These are phyloP conservation scores for Auxenochlorella pyrenoidosa DNA, from an alignment of 139 green algal species.

Conservation along the genomic window DNA sequence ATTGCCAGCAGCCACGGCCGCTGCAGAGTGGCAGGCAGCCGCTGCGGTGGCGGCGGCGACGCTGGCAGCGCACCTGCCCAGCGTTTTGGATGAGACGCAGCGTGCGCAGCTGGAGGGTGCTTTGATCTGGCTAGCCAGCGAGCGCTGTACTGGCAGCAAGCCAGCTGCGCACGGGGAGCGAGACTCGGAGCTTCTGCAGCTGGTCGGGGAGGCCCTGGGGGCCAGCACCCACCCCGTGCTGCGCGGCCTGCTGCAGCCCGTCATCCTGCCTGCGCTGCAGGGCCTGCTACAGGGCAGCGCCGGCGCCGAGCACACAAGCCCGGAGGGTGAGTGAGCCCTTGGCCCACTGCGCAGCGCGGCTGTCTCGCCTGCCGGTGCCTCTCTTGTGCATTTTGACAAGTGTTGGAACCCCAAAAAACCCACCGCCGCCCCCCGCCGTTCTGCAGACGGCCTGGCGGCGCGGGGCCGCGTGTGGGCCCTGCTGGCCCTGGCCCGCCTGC, in stretches of 20 bases:
- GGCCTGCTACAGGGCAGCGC: slow-evolving; percentile 5
- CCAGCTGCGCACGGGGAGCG: background rate
- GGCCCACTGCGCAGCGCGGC: no score
- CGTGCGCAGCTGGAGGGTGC: background rate
- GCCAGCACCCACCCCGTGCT: slow-evolving; percentile 37
- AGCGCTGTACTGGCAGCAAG: background rate
- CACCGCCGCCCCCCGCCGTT: no score
- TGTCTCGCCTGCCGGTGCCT: background rate
- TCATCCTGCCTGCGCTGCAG: slow-evolving; percentile 57
- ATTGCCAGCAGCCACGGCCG: slow-evolving; percentile 11
- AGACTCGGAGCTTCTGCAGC: background rate
- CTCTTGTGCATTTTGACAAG: background rate
- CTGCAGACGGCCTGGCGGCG: slow-evolving; percentile 17
- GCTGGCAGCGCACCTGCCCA: slow-evolving; percentile 57
- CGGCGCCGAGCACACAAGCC: background rate
- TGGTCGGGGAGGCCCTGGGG: background rate
- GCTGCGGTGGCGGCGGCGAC: slow-evolving; percentile 58
- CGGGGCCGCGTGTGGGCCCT: slow-evolving; percentile 77
- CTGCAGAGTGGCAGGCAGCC: slow-evolving; percentile 43
- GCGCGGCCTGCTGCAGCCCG: slow-evolving; percentile 39
- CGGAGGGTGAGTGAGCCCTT: background rate
- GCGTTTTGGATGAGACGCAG: slow-evolving; percentile 27
- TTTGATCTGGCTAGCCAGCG: slow-evolving; percentile 8
- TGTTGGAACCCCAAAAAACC: background rate
- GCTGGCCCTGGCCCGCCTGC: slow-evolving; percentile 82